Percentiles rank a stretch among this genome's conserved stretches.
These are phyloP conservation scores for Aspergillus neoniger DNA, from an alignment of 2,329 filamentous ascomycete genomes.

Conservation along the genomic window DNA sequence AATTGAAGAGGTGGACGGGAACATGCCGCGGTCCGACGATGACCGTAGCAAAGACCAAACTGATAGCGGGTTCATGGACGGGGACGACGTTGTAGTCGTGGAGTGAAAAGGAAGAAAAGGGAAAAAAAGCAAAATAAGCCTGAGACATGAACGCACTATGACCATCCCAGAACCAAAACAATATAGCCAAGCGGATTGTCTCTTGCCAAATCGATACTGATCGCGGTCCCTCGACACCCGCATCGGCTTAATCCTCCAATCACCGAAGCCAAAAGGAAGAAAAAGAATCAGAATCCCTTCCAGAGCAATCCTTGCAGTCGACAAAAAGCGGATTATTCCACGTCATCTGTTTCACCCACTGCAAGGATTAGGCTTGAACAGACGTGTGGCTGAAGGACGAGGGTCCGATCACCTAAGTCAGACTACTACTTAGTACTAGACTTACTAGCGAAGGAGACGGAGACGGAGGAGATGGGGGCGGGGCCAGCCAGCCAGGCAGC, in stretches of 20 bases:
- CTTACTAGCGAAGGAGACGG: background rate
- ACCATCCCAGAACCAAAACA: too few relatives aligned
- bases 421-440: background rate
- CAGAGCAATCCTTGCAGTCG: background rate
- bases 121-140: background rate
- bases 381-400: conserved; percentile 2
- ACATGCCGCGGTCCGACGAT: conserved; percentile 20
- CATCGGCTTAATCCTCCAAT: too few relatives aligned
- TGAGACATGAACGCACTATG: too few relatives aligned
- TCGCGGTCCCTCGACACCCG: too few relatives aligned
- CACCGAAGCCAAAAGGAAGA: too few relatives aligned
- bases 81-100: conserved; percentile 39
- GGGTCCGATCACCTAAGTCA: conserved; percentile 5
- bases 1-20: conserved; percentile 21
- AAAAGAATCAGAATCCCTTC: background rate
- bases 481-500: background rate
- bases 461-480: background rate
- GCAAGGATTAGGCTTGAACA: background rate
- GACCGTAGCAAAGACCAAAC: conserved; percentile 12
- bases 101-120: conserved; percentile 21
- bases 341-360: background rate
- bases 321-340: background rate
- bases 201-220: too few relatives aligned
- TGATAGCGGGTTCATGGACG: conserved; percentile 34
- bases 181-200: too few relatives aligned